Percentiles rank a stretch among this genome's conserved stretches.
phyloP scores from a whole-genome alignment of 2,329 filamentous ascomycete genomes.

The Sporothrix mexicana region DNA sequence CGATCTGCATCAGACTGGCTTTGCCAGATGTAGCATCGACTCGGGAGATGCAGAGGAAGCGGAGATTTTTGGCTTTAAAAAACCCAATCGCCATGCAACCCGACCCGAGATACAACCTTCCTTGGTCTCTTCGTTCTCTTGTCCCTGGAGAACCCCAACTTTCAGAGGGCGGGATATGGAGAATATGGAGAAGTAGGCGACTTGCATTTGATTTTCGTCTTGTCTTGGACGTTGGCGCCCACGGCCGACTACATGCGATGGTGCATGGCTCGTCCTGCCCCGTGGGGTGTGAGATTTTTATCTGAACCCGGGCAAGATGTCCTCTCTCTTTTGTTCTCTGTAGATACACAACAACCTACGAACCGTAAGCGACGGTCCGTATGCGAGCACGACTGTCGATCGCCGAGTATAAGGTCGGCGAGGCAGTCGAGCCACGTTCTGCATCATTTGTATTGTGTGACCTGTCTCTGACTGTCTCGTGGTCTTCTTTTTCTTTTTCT shows the following conservation, averaged over 20 bases:
- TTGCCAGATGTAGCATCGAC: background rate
- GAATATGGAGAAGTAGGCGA: background rate
- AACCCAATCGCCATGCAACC: background rate
- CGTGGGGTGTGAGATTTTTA: background rate
- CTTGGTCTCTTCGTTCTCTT: too few species aligned
- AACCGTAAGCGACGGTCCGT: background rate
- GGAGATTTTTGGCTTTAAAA: background rate
- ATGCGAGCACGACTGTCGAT: conserved; percentile 10
- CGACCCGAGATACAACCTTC: conserved; percentile 7
- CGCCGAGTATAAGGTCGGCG: background rate
- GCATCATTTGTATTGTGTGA: too few species aligned
- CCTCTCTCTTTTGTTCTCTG: background rate
- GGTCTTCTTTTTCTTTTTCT: background rate
- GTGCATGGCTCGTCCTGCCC: background rate
- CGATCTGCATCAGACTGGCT: conserved; percentile 11
- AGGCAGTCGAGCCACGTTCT: background rate
- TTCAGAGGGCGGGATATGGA: too few species aligned
- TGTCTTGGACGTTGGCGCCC: background rate
- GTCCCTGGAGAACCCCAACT: background rate
- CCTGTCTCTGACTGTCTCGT: background rate
- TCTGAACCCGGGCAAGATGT: background rate
- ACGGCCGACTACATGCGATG: background rate
- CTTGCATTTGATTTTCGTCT: background rate
- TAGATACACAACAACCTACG: background rate
- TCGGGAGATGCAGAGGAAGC: background rate